Conservation (phyloP, 2,329 filamentous ascomycete genomes). For the Fusarium sp. region DNA sequence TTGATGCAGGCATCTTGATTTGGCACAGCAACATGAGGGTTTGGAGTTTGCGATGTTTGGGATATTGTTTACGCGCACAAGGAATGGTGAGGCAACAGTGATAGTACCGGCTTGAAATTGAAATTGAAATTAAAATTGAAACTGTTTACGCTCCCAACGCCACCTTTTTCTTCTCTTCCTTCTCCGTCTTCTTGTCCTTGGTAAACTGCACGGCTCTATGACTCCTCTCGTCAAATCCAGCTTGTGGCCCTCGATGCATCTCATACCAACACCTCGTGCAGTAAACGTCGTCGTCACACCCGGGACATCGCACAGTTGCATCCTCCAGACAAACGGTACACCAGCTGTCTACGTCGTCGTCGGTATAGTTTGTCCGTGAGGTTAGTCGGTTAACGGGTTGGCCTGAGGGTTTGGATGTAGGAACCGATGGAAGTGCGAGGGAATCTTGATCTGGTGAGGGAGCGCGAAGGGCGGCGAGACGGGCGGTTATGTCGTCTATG, state of each 20-base stretch:
- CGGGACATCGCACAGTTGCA: conserved; percentile 77
- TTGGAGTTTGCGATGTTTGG: conserved; percentile 29
- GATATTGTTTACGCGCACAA: conserved; percentile 32
- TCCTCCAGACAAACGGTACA: conserved; percentile 87
- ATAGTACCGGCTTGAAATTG: conserved; percentile 29
- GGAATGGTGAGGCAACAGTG: conserved; percentile 5
- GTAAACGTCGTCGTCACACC: conserved; percentile 80
- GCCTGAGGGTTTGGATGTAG: conserved; percentile 63
- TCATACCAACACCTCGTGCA: conserved; percentile 85
- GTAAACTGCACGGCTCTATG: conserved; percentile 76
- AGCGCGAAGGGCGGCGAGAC: conserved; percentile 65
- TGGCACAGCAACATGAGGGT: conserved; percentile 16
- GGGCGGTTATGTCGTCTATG: conserved; percentile 62
- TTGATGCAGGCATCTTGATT: conserved; percentile 21
- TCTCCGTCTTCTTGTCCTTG: conserved; percentile 53
- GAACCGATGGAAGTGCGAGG: conserved; percentile 63
- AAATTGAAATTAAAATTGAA: conserved; percentile 31
- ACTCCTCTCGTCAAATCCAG: conserved; percentile 76
- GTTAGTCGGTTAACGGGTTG: conserved; percentile 56
- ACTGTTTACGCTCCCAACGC: conserved; percentile 54
- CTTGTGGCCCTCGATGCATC: conserved; percentile 78
- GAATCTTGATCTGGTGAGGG: conserved; percentile 48
- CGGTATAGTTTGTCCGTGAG: conserved; percentile 64
- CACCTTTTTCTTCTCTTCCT: conserved; percentile 53
- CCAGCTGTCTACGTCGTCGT: conserved; percentile 82